Percentiles rank a stretch among this genome's conserved stretches.
phyloP scores from a whole-genome alignment of 2,329 filamentous ascomycete genomes.

The Exophiala aquamarina region DNA sequence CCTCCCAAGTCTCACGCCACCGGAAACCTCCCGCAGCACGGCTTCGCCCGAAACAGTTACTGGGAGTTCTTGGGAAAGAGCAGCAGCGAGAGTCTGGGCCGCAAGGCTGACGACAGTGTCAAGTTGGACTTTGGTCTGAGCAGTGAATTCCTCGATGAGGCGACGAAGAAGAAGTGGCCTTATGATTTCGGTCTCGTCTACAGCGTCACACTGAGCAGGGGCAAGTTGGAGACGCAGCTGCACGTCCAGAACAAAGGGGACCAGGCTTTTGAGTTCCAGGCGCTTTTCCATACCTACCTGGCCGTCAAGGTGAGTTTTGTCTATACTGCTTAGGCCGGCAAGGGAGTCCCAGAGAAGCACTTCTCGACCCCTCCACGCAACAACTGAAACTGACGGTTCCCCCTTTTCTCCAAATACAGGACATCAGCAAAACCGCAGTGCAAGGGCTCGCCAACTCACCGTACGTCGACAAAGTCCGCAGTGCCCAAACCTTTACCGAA shows the following conservation, averaged over 20 bases:
- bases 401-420: constrained; percentile 58
- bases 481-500: constrained; percentile 63
- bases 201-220: constrained; percentile 78
- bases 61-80: constrained; percentile 96
- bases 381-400: no score
- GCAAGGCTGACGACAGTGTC: constrained; percentile 63
- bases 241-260: constrained; percentile 86
- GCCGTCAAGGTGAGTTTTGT: constrained; percentile 69
- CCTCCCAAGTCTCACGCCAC: constrained; percentile 76
- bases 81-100: constrained; percentile 51
- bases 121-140: constrained; percentile 96
- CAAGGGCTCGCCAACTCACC: constrained; percentile 72
- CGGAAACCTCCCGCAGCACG: constrained; percentile 81
- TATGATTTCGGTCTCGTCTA: constrained; percentile 89
- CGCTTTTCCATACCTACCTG: constrained; percentile 89
- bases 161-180: constrained; percentile 73
- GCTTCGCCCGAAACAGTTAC: constrained; percentile 82
- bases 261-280: constrained; percentile 84
- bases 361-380: no score
- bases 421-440: constrained; percentile 72
- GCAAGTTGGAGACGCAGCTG: constrained; percentile 74
- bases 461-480: constrained; percentile 81
- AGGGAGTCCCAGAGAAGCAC: not conserved
- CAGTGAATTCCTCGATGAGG: constrained; percentile 66
- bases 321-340: no score